Evolutionary conservation across 2,329 filamentous ascomycete species (phyloP), one percentile per base, ranked within the genome.

Genomic region (Cladosporium sp.): DNA sequence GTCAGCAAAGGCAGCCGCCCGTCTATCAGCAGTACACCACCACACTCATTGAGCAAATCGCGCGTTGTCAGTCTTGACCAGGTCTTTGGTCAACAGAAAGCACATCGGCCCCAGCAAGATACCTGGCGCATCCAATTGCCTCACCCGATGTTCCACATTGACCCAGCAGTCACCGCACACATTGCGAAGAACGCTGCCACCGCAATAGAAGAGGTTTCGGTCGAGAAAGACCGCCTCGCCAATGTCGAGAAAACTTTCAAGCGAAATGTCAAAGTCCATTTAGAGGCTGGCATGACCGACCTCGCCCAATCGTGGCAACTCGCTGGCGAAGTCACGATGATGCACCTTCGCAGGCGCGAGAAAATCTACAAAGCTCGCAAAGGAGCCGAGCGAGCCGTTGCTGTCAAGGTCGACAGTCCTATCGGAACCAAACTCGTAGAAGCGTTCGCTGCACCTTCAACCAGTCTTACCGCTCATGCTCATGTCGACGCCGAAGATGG

Each of bases 201-300:
- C 11, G 44, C 16, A 29, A 2, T 75, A 81, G 69, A 82, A 79
- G 65, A 79, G 80, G 65, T 79, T 80, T 18, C 37, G 35, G 23
- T 40, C 61, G 2, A 64, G 46, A 35, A 59, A 53, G 46, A 53
- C 53, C 58, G 57, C 61, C 35, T 63, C 12, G 50, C 16, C n/a
- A 56, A 55, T 8, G 50, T 63, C 10, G 50, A 46, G 23, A 29
- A 56, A 1, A 53, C 52, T 1, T 63, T 63, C 61, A 56, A 55
- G 21, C 50, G 18, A 10, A 56, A 63, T 16, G 50, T 56, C 50
- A 56, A 31, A 23, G 50, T 63, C 7, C 23, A 63, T 23, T 26
- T 26, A n/a, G 61, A 63, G 26, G 50, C 61, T 26, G 61, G 61
- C 11, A 63, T 63, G 61, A 56, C 35, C 26, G 61, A 63, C 33